phyloP scores from a whole-genome alignment of 2,329 filamentous ascomycete species.

The Shiraia sp. region DNA sequence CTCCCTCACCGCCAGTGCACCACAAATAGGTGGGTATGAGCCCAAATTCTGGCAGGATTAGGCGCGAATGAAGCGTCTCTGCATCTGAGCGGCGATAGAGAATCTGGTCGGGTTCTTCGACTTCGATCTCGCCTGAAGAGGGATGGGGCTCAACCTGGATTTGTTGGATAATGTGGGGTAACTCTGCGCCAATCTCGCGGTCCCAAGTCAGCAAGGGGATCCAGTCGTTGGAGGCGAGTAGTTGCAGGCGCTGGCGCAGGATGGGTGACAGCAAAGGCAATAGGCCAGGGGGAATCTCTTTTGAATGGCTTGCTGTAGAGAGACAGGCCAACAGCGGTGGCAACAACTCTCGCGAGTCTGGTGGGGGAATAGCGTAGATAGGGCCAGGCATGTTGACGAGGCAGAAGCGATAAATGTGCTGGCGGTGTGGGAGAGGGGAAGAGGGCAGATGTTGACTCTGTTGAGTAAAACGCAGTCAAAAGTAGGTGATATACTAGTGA shows the following conservation, averaged over 20 bases:
- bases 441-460: neutral
- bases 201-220: slow-evolving; percentile 74
- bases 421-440: slow-evolving; percentile 4
- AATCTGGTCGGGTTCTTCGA: slow-evolving; percentile 67
- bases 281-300: slow-evolving; percentile 62
- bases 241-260: slow-evolving; percentile 63
- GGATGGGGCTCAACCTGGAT: slow-evolving; percentile 78
- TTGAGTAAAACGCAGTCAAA: too few species aligned
- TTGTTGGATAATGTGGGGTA: slow-evolving; percentile 64
- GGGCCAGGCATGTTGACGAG: slow-evolving; percentile 49
- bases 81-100: slow-evolving; percentile 71
- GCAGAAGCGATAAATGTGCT: neutral
- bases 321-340: slow-evolving; percentile 67
- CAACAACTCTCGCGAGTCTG: slow-evolving; percentile 60
- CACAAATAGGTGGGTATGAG: slow-evolving; percentile 70
- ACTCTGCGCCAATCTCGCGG: slow-evolving; percentile 57
- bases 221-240: slow-evolving; percentile 71
- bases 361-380: slow-evolving; percentile 56
- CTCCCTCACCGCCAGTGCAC: slow-evolving; percentile 67
- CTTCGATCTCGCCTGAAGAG: slow-evolving; percentile 76
- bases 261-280: slow-evolving; percentile 66
- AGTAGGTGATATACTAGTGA: slow-evolving; percentile 33
- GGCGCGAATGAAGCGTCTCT: slow-evolving; percentile 73
- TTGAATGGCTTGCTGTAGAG: slow-evolving; percentile 63
- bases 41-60: slow-evolving; percentile 64